These are phyloP conservation scores for Backusella sp. DNA, from an alignment of 192 early-diverging fungal species.

Conservation along the genomic window DNA sequence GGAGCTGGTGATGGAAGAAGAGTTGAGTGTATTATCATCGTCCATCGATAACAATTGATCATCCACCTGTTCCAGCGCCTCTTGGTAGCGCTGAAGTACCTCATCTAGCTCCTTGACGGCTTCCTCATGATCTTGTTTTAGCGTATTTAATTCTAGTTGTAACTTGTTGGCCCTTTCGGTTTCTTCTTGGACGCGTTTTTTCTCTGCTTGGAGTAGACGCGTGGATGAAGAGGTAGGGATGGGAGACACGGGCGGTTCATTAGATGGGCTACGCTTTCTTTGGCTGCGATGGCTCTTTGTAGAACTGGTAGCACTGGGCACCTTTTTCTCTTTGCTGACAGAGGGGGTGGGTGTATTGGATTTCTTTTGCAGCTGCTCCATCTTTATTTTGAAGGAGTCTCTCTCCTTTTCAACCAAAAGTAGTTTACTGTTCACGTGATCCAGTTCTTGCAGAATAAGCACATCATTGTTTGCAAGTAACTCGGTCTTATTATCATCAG, in stretches of 20 bases:
- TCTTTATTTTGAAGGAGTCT: conserved; percentile 4
- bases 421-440: conserved; percentile 12
- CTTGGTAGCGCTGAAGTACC: conserved; percentile 18
- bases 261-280: neutral
- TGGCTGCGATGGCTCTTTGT: neutral
- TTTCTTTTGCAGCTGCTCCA: conserved; percentile 9
- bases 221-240: neutral
- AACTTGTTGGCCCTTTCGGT: conserved; percentile 1
- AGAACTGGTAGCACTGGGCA: neutral
- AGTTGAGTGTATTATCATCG: neutral
- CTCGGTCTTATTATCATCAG: neutral
- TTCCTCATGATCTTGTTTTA: conserved; percentile 9
- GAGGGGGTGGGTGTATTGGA: neutral
- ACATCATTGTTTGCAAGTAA: neutral
- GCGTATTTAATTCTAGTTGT: neutral
- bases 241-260: neutral
- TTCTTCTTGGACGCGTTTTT: conserved; percentile 15
- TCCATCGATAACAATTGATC: neutral
- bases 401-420: conserved; percentile 12
- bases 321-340: neutral
- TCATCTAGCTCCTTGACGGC: conserved; percentile 23
- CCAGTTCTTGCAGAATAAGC: conserved; percentile 23
- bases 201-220: neutral
- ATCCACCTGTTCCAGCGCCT: conserved; percentile 10
- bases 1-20: neutral